These are phyloP conservation scores for Rhizopogon salebrosus DNA, from an alignment of 768 basidiomycete species.

Conservation along the genomic window DNA sequence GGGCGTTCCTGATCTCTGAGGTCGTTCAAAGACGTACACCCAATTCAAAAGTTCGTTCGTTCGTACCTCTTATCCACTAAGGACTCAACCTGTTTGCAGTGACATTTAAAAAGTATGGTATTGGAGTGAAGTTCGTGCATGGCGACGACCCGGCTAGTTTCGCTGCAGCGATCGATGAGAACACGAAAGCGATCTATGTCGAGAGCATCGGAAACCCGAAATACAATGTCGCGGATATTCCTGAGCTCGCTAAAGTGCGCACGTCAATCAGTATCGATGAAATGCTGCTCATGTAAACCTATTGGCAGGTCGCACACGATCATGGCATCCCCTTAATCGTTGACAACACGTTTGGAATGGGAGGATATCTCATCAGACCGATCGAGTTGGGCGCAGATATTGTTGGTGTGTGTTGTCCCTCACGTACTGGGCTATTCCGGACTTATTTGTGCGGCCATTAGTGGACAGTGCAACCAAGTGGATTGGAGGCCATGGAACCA, in stretches of 20 bases:
- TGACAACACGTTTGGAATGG: conserved; percentile 61
- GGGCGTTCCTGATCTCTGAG: background rate
- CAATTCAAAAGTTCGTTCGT: conserved; percentile 50
- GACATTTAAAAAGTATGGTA: conserved; percentile 50
- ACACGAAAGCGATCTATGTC: conserved; percentile 54
- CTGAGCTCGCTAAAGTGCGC: conserved; percentile 48
- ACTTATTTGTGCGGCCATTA: conserved; percentile 6
- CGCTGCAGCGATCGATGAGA: conserved; percentile 50
- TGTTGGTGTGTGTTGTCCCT: conserved; percentile 28
- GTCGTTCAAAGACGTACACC: conserved; percentile 44
- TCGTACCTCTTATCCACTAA: background rate
- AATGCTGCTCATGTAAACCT: background rate
- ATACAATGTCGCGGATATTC: conserved; percentile 48
- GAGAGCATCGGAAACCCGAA: conserved; percentile 63
- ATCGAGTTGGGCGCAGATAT: conserved; percentile 57
- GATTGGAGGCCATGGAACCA: conserved; percentile 67
- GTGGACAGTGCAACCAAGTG: conserved; percentile 62
- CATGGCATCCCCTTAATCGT: conserved; percentile 59
- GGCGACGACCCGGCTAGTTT: conserved; percentile 43
- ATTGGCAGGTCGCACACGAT: conserved; percentile 49
- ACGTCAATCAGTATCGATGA: background rate
- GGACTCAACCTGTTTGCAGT: conserved; percentile 25
- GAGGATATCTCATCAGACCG: conserved; percentile 51
- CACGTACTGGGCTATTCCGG: background rate
- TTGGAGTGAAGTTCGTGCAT: conserved; percentile 49